A percentile compares a stretch with the other conserved stretches of the same genome.
Evolutionary conservation across 176 grass and related monocot species (phyloP).

Genomic region (maize (Zea mays)): DNA sequence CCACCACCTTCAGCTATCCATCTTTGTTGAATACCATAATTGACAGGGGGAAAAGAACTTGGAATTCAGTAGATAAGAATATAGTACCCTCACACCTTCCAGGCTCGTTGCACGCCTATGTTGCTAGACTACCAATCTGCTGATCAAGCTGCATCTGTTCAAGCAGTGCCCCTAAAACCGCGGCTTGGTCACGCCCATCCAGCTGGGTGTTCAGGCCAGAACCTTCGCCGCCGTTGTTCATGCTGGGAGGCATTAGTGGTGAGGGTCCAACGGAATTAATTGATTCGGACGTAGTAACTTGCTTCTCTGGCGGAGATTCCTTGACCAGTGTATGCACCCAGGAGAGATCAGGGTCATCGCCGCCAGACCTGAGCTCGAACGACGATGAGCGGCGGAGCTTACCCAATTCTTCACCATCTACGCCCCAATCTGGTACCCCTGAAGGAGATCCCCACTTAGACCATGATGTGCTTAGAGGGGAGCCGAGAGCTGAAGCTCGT

Average conservation of each 20-base stretch:
- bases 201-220: conserved; percentile 26
- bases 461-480: conserved; percentile 64
- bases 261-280: conserved; percentile 44
- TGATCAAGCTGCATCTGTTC: conserved; percentile 80
- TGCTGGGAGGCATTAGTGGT: conserved; percentile 24
- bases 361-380: conserved; percentile 62
- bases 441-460: conserved; percentile 68
- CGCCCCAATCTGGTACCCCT: conserved; percentile 55
- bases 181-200: conserved; percentile 54
- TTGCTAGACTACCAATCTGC: conserved; percentile 60
- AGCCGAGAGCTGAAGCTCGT: conserved; percentile 41
- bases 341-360: conserved; percentile 75
- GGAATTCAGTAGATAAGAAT: conserved; percentile 47
- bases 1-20: conserved; percentile 68
- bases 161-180: conserved; percentile 56
- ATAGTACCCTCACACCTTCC: conserved; percentile 28
- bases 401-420: conserved; percentile 70
- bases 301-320: conserved; percentile 73
- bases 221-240: conserved; percentile 33
- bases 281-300: conserved; percentile 38
- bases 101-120: conserved; percentile 28
- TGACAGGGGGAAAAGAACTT: conserved; percentile 44
- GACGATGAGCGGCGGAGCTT: conserved; percentile 70
- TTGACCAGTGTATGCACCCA: conserved; percentile 82
- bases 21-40: conserved; percentile 41